phyloP scores from a whole-genome alignment of 2,329 filamentous ascomycete genomes.

The Calonectria montana region DNA sequence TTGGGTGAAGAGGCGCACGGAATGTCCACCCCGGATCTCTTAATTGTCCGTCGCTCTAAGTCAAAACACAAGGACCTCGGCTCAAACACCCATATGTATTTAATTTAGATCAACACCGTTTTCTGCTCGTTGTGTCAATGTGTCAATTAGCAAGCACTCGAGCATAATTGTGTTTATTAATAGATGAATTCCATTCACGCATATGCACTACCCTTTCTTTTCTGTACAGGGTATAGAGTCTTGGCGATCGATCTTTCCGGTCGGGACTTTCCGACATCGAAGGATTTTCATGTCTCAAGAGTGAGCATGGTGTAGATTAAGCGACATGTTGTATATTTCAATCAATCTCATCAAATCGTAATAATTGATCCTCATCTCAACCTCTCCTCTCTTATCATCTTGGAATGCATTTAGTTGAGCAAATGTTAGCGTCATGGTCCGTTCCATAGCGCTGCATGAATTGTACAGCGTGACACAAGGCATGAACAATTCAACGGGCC shows the following conservation, averaged over 20 bases:
- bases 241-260: conserved; percentile 3
- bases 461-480: neutral
- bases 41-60: too few species aligned
- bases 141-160: too few species aligned
- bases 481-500: neutral
- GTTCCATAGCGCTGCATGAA: neutral
- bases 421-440: neutral
- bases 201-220: neutral
- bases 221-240: neutral
- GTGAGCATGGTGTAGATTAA: neutral
- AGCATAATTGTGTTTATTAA: neutral
- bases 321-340: too few species aligned
- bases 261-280: neutral
- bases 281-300: neutral
- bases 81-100: too few species aligned
- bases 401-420: neutral
- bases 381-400: neutral
- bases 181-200: neutral
- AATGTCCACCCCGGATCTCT: too few species aligned
- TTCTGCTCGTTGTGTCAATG: too few species aligned
- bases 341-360: too few species aligned
- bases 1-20: too few species aligned
- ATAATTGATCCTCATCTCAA: neutral
- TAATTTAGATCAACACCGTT: too few species aligned
- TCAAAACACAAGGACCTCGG: too few species aligned